Evolutionary conservation across 768 basidiomycete genomes (phyloP), one percentile per base, ranked within the genome.

Genomic region (Leucocoprinus birnbaumii): DNA sequence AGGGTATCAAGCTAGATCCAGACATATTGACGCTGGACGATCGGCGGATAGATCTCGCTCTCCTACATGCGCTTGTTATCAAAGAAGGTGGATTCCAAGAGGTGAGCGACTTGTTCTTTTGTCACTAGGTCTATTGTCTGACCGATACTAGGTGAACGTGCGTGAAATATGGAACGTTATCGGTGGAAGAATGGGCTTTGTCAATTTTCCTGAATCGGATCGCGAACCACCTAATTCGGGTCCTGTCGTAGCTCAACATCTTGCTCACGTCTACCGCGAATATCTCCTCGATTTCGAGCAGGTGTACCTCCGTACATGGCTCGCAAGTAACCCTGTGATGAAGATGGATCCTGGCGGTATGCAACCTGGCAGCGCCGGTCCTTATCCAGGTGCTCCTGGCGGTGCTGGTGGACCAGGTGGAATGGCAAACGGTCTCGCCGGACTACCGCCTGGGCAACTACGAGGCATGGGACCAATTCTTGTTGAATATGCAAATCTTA

Each of bases 161-260:
- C 76, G 78, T 45, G 86, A 87, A 31, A 58, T 74, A 55, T 90
- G 88, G 89, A 62, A 78, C 14, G 70, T 85, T 43, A 80, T 91
- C 53, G 89, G 80, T 16, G 88, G 79, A n/a, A 78, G 77, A 21
- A 73, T 91, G 67, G 84, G 82, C 16, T 82, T 85, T 61, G 76
- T 84, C 2, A 76, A 84, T 51, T 87, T 89, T 59, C 84, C 84
- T 2, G 85, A 76, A 3, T 79, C 70, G 10, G 84, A 80, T 1
- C 66, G 72, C 3, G 84, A 87, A 57, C 86, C 87, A 10, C 73
- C 80, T 3, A 83, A 80, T 60, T 76, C 78, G 24, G 84, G 84
- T 3, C 87, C 86, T 2, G 83, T 69, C 21, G 74, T 80, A 26
- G 88, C 86, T 0, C 77, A 78, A 48, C 81, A 82, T 22, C 68